Base-by-base conservation (phyloP, 768 basidiomycete genomes). In the Rhizopogon vesiculosus region DNA sequence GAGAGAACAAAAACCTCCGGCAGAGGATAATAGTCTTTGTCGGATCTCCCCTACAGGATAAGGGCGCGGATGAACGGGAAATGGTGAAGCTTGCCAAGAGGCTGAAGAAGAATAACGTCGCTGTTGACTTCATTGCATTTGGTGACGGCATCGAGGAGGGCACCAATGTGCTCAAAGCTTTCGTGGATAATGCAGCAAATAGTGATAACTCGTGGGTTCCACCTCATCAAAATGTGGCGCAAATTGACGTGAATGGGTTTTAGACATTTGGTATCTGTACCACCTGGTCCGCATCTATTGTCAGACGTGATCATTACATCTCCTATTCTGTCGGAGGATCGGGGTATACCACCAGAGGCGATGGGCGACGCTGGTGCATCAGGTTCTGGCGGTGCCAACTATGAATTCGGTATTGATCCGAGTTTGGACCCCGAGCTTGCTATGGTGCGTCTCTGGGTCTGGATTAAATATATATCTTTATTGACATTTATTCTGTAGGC, bases 71-170 rank as follows among this genome's bases (percentile, higher is more conserved):
- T 56, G 89, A 92, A 67, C 85, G 88, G 62, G 78, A 79, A 53
- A 86, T 95, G 82, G 76, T 90, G 62, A 88, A 86, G 68, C 82
- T 99, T 38, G 97, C 95, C 9, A 97, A 95, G 79, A 97, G 93
- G 72, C 78, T 99, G 59, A 98, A 98, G 80, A 99, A 99, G 86
- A 98, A 98, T 71, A 99, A 98, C 64, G 93, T 99, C 42, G 91
- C 95, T 1, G 81, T 98, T 25, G 97, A 99, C 71, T 78, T 98
- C 50, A 77, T 98, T 29, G 82, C 82, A 5, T 98, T 93, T 70
- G 96, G 96, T 1, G 95, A 96, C 63, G 90, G 85, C 5, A 89
- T 94, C 44, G 89, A 87, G 66, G 83, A 84, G 64, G 86, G 82
- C 56, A 84, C 84, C 43, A 82, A 78, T 45, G 82, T 92, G 54